A percentile compares a stretch with the other conserved stretches of the same genome.
Evolutionary conservation across 352 stramenopile genomes (phyloP).

Genomic region (Phytophthora niederhauseri): DNA sequence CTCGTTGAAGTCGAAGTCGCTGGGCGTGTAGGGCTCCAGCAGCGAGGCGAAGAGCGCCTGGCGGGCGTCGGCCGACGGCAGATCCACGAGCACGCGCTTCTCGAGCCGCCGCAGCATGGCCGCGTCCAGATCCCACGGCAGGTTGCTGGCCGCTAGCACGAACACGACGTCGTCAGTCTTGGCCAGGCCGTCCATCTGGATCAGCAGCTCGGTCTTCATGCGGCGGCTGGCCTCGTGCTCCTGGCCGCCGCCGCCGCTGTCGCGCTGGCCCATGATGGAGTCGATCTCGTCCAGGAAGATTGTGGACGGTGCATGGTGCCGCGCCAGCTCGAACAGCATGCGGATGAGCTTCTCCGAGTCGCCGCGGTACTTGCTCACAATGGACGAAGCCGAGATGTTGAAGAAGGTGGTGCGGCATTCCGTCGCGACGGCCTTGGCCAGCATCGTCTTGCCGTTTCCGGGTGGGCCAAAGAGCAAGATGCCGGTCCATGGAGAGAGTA

Average conservation of each 20-base stretch:
- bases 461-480: slow-evolving; percentile 89
- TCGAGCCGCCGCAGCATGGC: slow-evolving; percentile 85
- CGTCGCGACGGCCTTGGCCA: slow-evolving; percentile 84
- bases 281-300: slow-evolving; percentile 91
- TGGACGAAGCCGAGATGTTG: slow-evolving; percentile 88
- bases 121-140: slow-evolving; percentile 82
- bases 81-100: slow-evolving; percentile 82
- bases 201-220: slow-evolving; percentile 90
- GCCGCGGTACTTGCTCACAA: slow-evolving; percentile 88
- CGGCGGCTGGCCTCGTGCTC: slow-evolving; percentile 86
- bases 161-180: slow-evolving; percentile 87
- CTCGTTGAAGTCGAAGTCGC: slow-evolving; percentile 57
- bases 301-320: slow-evolving; percentile 84
- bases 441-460: slow-evolving; percentile 91
- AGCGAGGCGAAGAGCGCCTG: slow-evolving; percentile 63
- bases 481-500: slow-evolving; percentile 91
- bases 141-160: slow-evolving; percentile 80
- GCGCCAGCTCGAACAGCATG: slow-evolving; percentile 84
- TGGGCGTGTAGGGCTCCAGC: slow-evolving; percentile 59
- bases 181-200: slow-evolving; percentile 86
- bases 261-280: slow-evolving; percentile 90
- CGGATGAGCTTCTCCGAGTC: slow-evolving; percentile 90
- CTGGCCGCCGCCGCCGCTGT: slow-evolving; percentile 66
- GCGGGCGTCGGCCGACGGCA: slow-evolving; percentile 69
- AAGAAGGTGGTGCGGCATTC: slow-evolving; percentile 91